A percentile compares a stretch with the other conserved stretches of the same genome.
phyloP scores from a whole-genome alignment of 306 rosid genomes.

The Begonia peltatifolia region DNA sequence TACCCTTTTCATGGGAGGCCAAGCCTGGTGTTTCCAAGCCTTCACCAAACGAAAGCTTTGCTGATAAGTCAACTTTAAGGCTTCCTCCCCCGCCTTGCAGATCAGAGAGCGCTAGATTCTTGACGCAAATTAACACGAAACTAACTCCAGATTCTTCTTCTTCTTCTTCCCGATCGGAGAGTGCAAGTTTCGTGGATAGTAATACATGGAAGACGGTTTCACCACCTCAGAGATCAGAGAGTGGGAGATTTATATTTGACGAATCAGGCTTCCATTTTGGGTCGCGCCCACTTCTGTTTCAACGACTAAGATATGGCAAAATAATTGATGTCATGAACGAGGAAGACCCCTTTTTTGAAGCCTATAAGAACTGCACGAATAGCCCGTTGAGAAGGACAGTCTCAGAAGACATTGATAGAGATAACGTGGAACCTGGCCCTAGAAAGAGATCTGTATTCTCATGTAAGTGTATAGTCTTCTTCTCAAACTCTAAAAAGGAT shows the following conservation, averaged over 20 bases:
- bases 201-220: neutral
- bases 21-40: constrained; percentile 37
- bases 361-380: constrained; percentile 33
- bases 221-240: constrained; percentile 1
- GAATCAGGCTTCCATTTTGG: neutral
- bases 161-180: constrained; percentile 1
- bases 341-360: constrained; percentile 43
- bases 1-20: constrained; percentile 54
- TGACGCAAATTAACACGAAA: neutral
- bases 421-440: constrained; percentile 10
- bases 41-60: neutral
- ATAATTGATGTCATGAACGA: constrained; percentile 9
- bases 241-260: neutral
- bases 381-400: constrained; percentile 11
- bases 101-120: constrained; percentile 7
- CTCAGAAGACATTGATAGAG: neutral
- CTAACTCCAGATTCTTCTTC: constrained; percentile 3
- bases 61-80: neutral
- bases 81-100: constrained; percentile 10
- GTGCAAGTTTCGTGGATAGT: constrained; percentile 7
- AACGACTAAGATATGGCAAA: neutral
- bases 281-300: neutral
- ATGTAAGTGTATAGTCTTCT: constrained; percentile 15
- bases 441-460: constrained; percentile 14
- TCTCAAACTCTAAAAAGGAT: too few species aligned